Conservation (phyloP, 2,329 filamentous ascomycete species). For the Rachicladosporium sp. region DNA sequence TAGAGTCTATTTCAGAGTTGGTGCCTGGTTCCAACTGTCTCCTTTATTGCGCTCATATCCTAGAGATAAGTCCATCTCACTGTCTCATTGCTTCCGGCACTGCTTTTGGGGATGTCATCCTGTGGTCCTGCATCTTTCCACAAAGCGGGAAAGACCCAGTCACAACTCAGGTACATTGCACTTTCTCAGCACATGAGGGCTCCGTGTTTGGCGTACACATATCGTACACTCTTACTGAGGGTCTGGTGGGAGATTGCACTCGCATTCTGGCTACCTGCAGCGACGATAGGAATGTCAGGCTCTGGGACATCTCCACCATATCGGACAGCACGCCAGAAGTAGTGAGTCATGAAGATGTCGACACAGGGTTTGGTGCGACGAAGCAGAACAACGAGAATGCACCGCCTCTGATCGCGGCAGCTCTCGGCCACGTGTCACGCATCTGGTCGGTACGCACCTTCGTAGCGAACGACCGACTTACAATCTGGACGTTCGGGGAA, state of each 20-base stretch:
- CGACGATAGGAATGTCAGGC: slow-evolving; percentile 76
- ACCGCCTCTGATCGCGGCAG: slow-evolving; percentile 44
- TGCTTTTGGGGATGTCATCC: slow-evolving; percentile 83
- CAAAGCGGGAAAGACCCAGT: slow-evolving; percentile 8
- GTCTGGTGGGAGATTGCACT: slow-evolving; percentile 19
- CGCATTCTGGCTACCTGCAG: slow-evolving; percentile 82
- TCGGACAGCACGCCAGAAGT: slow-evolving; percentile 18
- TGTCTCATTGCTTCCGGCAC: slow-evolving; percentile 79
- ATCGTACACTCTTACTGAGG: slow-evolving; percentile 40
- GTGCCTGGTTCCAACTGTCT: slow-evolving; percentile 65
- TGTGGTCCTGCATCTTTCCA: slow-evolving; percentile 58
- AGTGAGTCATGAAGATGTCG: slow-evolving; percentile 18
- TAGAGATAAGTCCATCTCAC: slow-evolving; percentile 44
- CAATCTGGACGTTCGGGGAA: slow-evolving; percentile 70
- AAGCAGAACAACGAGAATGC: slow-evolving; percentile 29
- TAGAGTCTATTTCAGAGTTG: slow-evolving; percentile 17
- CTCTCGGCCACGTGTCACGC: slow-evolving; percentile 76
- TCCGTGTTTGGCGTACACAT: slow-evolving; percentile 86
- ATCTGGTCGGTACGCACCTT: slow-evolving; percentile 76
- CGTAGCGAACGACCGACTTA: slow-evolving; percentile 21
- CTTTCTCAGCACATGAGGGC: slow-evolving; percentile 66
- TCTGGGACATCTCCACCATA: slow-evolving; percentile 67
- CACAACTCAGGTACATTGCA: slow-evolving; percentile 37
- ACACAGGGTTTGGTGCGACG: slow-evolving; percentile 33
- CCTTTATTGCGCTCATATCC: slow-evolving; percentile 70